Evolutionary conservation across 2,329 filamentous ascomycete genomes (phyloP).

Genomic region (Pseudopyricularia cyperi): DNA sequence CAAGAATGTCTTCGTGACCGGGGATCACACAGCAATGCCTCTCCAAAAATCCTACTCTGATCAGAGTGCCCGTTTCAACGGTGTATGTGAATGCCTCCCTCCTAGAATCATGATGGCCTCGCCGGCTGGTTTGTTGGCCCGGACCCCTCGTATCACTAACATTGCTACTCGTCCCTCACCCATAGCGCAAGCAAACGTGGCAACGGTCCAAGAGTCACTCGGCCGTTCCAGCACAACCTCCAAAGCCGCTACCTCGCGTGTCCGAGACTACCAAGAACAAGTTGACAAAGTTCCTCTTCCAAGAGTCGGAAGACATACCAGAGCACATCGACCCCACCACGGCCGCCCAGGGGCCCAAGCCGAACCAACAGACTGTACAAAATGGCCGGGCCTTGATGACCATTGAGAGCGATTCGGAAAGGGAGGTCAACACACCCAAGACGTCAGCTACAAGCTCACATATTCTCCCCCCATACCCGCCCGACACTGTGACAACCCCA

Average conservation of each 20-base stretch:
- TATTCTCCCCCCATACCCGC: slow-evolving; percentile 7
- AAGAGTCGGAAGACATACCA: slow-evolving; percentile 15
- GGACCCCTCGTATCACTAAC: neutral
- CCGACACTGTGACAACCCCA: slow-evolving; percentile 29
- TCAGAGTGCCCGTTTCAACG: slow-evolving; percentile 12
- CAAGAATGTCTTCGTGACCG: neutral
- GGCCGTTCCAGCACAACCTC: slow-evolving; percentile 21
- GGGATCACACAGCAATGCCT: slow-evolving; percentile 17
- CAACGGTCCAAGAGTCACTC: slow-evolving; percentile 41
- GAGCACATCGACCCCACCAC: slow-evolving; percentile 5
- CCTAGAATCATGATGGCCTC: neutral
- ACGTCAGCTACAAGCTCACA: slow-evolving; percentile 5
- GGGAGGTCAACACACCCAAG: slow-evolving; percentile 3
- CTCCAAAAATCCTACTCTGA: slow-evolving; percentile 27
- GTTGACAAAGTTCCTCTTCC: slow-evolving; percentile 43
- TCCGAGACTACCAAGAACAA: slow-evolving; percentile 49
- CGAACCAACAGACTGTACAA: slow-evolving; percentile 3
- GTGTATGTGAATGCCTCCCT: neutral
- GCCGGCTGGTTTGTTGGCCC: slow-evolving; percentile 1
- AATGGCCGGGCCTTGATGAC: slow-evolving; percentile 7
- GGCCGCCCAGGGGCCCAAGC: slow-evolving; percentile 1
- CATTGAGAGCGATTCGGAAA: slow-evolving; percentile 4
- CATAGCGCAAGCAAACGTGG: slow-evolving; percentile 32
- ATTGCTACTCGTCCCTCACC: slow-evolving; percentile 9
- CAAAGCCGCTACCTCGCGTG: slow-evolving; percentile 30